phyloP scores from a whole-genome alignment of 345 rosid genomes.

The rapeseed (Brassica napus) region DNA sequence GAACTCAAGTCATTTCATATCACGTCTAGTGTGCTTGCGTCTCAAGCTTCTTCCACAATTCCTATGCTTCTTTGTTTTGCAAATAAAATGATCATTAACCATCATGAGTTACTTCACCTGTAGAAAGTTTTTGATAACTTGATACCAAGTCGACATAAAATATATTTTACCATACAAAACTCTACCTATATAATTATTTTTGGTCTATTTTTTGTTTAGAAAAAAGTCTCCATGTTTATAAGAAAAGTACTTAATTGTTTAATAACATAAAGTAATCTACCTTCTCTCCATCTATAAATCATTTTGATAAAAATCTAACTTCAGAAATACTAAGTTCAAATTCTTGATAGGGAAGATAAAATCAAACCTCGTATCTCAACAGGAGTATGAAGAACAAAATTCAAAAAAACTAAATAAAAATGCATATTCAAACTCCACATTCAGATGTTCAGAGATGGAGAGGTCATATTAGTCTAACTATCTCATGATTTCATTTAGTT shows the following conservation, averaged over 20 bases:
- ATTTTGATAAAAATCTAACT: neutral
- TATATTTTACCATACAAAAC: neutral
- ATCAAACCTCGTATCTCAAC: neutral
- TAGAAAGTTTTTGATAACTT: neutral
- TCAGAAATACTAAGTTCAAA: neutral
- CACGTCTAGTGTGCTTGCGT: conserved; percentile 22
- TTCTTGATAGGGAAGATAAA: neutral
- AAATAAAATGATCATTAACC: neutral
- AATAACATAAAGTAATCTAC: neutral
- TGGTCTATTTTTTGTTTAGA: neutral
- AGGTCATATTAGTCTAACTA: neutral
- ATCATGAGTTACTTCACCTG: neutral
- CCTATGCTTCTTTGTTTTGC: conserved; percentile 18
- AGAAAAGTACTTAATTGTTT: neutral
- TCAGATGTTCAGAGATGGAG: neutral
- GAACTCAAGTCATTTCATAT: conserved; percentile 23
- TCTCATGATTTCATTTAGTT: conserved; percentile 7
- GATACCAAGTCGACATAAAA: conserved; percentile 4
- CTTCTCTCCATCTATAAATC: neutral
- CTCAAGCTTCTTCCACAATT: conserved; percentile 24
- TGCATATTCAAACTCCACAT: neutral
- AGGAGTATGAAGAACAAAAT: neutral
- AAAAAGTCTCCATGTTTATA: neutral
- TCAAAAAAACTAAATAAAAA: neutral
- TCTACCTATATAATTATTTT: neutral